A percentile compares a stretch with the other conserved stretches of the same genome.
phyloP scores from a whole-genome alignment of 352 stramenopile genomes.

The Globisporangium parvum region DNA sequence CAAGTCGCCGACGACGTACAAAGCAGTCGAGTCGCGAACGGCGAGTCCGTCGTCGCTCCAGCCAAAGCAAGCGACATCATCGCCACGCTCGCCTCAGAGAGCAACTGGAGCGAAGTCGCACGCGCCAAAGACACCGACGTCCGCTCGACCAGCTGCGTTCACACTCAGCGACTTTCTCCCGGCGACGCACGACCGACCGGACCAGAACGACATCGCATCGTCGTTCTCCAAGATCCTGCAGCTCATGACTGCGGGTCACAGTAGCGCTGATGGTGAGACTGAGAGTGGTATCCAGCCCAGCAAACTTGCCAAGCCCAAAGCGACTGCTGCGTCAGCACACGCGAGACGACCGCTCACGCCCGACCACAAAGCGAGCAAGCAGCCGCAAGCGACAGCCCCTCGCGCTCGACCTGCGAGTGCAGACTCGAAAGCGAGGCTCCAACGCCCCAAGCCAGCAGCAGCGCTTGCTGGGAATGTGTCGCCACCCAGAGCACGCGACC shows the following conservation, averaged over 20 bases:
- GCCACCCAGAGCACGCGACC: neutral
- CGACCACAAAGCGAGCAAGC: constrained; percentile 1
- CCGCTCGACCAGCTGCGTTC: neutral
- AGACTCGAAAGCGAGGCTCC: constrained; percentile 9
- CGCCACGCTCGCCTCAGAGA: constrained; percentile 1
- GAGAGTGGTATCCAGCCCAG: neutral
- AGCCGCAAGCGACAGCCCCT: neutral
- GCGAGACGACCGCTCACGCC: constrained; percentile 3
- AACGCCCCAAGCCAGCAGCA: neutral
- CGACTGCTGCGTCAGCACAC: neutral
- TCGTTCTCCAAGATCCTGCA: constrained; percentile 33
- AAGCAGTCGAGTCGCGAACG: neutral
- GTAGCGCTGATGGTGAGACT: neutral
- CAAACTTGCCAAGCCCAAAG: constrained; percentile 1
- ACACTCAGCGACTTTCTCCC: constrained; percentile 1
- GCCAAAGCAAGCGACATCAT: neutral
- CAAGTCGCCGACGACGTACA: constrained; percentile 4
- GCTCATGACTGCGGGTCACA: constrained; percentile 19
- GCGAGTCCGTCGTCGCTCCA: neutral
- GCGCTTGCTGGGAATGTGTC: neutral
- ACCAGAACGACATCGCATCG: constrained; percentile 15
- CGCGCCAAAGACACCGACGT: neutral
- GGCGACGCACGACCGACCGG: neutral
- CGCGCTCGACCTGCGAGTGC: constrained; percentile 16
- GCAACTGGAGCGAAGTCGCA: neutral